Percentiles rank a stretch among this genome's conserved stretches.
Conservation (phyloP, 2,329 filamentous ascomycete species). For the Xylariaceae sp. region DNA sequence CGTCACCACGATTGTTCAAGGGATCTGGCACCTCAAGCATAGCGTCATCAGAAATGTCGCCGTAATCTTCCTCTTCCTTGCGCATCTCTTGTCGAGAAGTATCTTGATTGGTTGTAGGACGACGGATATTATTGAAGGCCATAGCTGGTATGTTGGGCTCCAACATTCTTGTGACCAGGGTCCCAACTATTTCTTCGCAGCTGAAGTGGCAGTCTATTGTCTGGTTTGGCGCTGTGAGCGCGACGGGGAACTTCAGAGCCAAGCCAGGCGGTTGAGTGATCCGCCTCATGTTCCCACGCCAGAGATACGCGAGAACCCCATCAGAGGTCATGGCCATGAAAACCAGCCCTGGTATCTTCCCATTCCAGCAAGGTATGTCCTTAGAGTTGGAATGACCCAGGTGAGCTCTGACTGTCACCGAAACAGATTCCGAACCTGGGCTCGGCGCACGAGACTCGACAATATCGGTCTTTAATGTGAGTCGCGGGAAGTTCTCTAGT, state of each 20-base stretch:
- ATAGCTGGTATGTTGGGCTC: slow-evolving; percentile 30
- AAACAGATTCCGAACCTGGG: slow-evolving; percentile 39
- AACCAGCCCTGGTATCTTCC: slow-evolving; percentile 64
- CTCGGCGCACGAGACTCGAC: slow-evolving; percentile 31
- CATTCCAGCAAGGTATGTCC: slow-evolving; percentile 56
- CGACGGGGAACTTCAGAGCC: slow-evolving; percentile 56
- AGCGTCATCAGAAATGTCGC: slow-evolving; percentile 40
- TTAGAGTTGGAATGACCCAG: slow-evolving; percentile 70
- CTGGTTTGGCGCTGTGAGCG: slow-evolving; percentile 51
- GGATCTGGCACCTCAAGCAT: slow-evolving; percentile 33
- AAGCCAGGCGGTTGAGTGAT: slow-evolving; percentile 55
- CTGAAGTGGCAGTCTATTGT: slow-evolving; percentile 66
- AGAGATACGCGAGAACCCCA: slow-evolving; percentile 67
- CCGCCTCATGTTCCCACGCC: slow-evolving; percentile 58
- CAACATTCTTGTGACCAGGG: slow-evolving; percentile 33
- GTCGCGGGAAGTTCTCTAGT: slow-evolving; percentile 65
- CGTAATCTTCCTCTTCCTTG: slow-evolving; percentile 25
- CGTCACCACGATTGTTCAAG: slow-evolving; percentile 11
- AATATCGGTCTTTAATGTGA: slow-evolving; percentile 40
- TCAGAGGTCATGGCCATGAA: slow-evolving; percentile 70
- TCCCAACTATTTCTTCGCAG: slow-evolving; percentile 79
- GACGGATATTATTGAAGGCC: slow-evolving; percentile 25
- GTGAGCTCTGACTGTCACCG: slow-evolving; percentile 60
- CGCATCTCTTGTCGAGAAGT: not conserved
- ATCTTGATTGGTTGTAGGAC: not conserved